Evolutionary conservation across 805 yeast species (phyloP).

Genomic region (Lipomyces japonicus): DNA sequence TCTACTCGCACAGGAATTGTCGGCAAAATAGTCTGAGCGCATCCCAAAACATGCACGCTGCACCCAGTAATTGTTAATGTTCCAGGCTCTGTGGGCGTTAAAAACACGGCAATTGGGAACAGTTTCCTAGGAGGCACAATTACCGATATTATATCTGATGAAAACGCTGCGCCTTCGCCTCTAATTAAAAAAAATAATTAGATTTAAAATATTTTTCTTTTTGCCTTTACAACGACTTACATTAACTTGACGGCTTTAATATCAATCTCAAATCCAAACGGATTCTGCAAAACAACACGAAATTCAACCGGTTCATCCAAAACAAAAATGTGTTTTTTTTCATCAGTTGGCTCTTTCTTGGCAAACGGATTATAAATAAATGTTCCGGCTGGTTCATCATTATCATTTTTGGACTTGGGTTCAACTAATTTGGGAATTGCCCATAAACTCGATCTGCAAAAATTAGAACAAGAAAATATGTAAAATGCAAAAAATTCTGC

Average conservation of each 20-base stretch:
- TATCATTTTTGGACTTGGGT: neutral
- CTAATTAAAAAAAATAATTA: conserved; percentile 34
- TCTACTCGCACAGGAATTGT: conserved; percentile 5
- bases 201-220: conserved; percentile 36
- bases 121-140: conserved; percentile 22
- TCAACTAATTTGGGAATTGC: conserved; percentile 13
- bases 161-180: conserved; percentile 30
- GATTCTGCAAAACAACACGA: conserved; percentile 63
- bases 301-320: conserved; percentile 64
- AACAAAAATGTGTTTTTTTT: conserved; percentile 41
- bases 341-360: conserved; percentile 29
- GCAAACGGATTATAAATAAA: conserved; percentile 58
- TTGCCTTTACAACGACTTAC: conserved; percentile 38
- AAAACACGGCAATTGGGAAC: conserved; percentile 18
- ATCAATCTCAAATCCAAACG: conserved; percentile 69
- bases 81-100: conserved; percentile 41
- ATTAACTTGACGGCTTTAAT: conserved; percentile 38
- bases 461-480: neutral
- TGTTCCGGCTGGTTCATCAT: conserved; percentile 35
- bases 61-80: conserved; percentile 50
- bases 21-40: conserved; percentile 43
- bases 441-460: conserved; percentile 21
- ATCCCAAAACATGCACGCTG: conserved; percentile 49
- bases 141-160: conserved; percentile 21
- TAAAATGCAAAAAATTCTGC: conserved; percentile 10